A percentile compares a stretch with the other conserved stretches of the same genome.
phyloP scores from a whole-genome alignment of 441 rosid genomes.

The Jatropha multifida region DNA sequence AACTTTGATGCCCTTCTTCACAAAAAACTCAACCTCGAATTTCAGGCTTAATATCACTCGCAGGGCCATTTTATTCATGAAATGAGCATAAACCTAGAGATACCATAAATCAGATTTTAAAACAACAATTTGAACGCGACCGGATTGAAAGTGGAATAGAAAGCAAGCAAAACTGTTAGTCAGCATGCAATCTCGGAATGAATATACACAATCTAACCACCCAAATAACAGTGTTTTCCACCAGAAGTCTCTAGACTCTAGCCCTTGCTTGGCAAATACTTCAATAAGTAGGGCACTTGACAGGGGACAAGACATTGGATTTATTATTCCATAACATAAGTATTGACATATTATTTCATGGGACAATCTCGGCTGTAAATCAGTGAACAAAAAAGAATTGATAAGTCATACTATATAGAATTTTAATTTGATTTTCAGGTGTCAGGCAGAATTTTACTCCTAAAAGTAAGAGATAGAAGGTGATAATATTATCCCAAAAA shows the following conservation, averaged over 20 bases:
- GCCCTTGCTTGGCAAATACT: not conserved
- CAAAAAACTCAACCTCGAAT: not conserved
- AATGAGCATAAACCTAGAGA: not conserved
- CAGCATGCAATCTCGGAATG: not conserved
- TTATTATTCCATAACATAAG: not conserved
- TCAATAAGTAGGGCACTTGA: not conserved
- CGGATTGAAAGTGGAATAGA: not conserved
- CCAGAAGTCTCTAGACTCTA: not conserved
- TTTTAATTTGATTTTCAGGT: not conserved
- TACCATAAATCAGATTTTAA: not conserved
- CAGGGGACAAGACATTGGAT: not conserved
- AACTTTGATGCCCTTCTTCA: not conserved
- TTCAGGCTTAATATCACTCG: not conserved
- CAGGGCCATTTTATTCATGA: not conserved
- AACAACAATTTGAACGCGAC: not conserved
- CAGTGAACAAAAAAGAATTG: not conserved
- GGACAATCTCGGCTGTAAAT: not conserved
- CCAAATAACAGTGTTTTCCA: not conserved
- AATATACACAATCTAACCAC: not conserved
- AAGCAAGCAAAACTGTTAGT: no score
- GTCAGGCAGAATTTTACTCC: not conserved
- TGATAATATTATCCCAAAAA: not conserved
- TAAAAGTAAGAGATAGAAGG: not conserved
- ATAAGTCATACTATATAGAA: not conserved
- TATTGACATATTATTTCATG: not conserved